phyloP scores from a whole-genome alignment of 2,329 filamentous ascomycete genomes.

The Cryphonectria carpinicola region DNA sequence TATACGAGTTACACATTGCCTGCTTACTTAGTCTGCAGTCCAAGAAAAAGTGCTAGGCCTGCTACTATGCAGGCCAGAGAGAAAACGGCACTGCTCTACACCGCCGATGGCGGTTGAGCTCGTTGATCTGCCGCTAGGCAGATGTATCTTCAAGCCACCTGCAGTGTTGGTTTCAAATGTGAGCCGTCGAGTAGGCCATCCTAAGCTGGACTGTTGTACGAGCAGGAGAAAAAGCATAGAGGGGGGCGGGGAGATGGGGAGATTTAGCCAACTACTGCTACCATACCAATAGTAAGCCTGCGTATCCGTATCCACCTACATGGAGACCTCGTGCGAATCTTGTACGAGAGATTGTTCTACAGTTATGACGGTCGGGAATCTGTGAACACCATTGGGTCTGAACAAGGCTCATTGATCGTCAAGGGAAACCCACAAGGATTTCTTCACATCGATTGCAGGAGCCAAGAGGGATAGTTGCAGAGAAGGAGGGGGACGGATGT shows the following conservation, averaged over 20 bases:
- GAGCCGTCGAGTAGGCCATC: background rate
- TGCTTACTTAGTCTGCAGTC: background rate
- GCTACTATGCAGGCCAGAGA: background rate
- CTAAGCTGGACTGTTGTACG: background rate
- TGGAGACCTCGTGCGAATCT: background rate
- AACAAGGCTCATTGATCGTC: background rate
- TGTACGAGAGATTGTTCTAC: background rate
- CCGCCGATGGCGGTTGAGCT: constrained; percentile 27
- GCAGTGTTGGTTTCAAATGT: constrained; percentile 5
- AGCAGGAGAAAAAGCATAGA: background rate
- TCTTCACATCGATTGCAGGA: background rate
- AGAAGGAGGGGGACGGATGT: background rate
- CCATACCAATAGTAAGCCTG: background rate
- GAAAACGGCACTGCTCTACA: constrained; percentile 15
- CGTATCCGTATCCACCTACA: background rate
- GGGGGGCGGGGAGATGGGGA: background rate
- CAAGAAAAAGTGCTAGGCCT: background rate
- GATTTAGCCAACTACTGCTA: background rate
- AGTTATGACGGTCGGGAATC: background rate
- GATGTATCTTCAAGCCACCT: constrained; percentile 12
- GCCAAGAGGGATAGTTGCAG: background rate
- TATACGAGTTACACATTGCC: background rate
- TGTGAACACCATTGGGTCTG: background rate
- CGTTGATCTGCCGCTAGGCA: constrained; percentile 19
- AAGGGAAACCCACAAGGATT: background rate